A percentile compares a stretch with the other conserved stretches of the same genome.
Conservation (phyloP, 176 grass and related monocot species). For the Avena atlantica region DNA sequence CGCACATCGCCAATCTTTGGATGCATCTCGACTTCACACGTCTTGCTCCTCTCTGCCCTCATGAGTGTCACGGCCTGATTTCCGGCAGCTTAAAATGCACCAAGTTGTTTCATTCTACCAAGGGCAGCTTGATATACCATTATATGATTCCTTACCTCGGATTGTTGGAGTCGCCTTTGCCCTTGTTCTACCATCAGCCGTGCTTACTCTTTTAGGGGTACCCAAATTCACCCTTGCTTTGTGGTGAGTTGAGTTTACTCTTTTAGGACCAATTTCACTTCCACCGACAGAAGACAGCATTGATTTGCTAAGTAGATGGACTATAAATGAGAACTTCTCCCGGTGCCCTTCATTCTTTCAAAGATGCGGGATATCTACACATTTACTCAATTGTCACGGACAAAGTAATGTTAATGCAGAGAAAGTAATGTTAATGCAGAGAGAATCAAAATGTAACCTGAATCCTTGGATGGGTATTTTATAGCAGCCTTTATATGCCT, state of each 20-base stretch:
- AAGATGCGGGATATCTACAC: slow-evolving; percentile 49
- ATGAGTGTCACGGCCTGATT: too few species aligned
- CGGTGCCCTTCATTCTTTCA: slow-evolving; percentile 9
- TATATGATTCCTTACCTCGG: neutral
- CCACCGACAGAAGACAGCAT: neutral
- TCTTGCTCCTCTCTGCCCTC: too few species aligned
- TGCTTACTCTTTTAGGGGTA: neutral
- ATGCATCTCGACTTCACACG: too few species aligned
- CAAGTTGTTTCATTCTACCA: neutral
- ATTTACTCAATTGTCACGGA: slow-evolving; percentile 37
- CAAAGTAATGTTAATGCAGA: slow-evolving; percentile 38
- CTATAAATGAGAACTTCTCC: slow-evolving; percentile 9
- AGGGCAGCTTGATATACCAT: slow-evolving; percentile 15
- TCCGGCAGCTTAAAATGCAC: neutral
- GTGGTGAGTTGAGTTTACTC: neutral
- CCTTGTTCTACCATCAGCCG: neutral
- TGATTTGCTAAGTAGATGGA: slow-evolving; percentile 44
- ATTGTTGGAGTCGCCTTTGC: neutral
- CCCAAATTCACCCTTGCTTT: neutral
- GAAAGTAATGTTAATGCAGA: neutral
- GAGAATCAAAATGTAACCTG: slow-evolving; percentile 6
- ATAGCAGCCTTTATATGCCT: neutral
- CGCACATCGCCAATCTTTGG: too few species aligned
- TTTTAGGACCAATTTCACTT: neutral
- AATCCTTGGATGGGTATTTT: neutral